These are phyloP conservation scores for Dacryopinax spathularia DNA, from an alignment of 768 basidiomycete genomes.

Conservation along the genomic window DNA sequence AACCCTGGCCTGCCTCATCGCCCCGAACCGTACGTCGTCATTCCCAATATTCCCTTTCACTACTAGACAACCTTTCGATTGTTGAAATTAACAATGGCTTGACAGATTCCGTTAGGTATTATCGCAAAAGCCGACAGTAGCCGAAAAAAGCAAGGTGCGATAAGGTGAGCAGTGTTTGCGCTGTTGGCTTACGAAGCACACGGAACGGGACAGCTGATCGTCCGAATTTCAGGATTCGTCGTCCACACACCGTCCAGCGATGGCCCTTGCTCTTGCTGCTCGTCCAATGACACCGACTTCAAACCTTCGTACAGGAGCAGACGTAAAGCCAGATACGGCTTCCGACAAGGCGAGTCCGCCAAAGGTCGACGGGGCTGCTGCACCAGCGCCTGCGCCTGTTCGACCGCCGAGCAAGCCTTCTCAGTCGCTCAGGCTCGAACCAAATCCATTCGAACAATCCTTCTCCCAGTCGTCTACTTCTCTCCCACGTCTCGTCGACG, in stretches of 20 bases:
- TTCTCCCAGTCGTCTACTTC: slow-evolving; percentile 43
- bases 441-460: slow-evolving; percentile 90
- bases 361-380: slow-evolving; percentile 2
- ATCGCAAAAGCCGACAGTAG: too few species aligned
- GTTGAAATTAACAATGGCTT: too few species aligned
- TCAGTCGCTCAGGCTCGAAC: slow-evolving; percentile 37
- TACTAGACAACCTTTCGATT: too few species aligned
- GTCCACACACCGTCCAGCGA: background rate
- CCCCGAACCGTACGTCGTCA: background rate
- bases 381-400: slow-evolving; percentile 15
- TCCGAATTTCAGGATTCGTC: background rate
- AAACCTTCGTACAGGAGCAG: background rate
- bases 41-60: background rate
- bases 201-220: background rate
- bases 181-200: background rate
- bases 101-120: too few species aligned
- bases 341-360: background rate
- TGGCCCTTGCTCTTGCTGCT: background rate
- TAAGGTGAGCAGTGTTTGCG: background rate
- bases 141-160: background rate
- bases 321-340: background rate
- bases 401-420: slow-evolving; percentile 12
- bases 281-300: background rate
- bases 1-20: background rate
- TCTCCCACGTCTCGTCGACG: slow-evolving; percentile 7